Evolutionary conservation across 768 basidiomycete genomes (phyloP).

Genomic region (Leccinum incarnatum): DNA sequence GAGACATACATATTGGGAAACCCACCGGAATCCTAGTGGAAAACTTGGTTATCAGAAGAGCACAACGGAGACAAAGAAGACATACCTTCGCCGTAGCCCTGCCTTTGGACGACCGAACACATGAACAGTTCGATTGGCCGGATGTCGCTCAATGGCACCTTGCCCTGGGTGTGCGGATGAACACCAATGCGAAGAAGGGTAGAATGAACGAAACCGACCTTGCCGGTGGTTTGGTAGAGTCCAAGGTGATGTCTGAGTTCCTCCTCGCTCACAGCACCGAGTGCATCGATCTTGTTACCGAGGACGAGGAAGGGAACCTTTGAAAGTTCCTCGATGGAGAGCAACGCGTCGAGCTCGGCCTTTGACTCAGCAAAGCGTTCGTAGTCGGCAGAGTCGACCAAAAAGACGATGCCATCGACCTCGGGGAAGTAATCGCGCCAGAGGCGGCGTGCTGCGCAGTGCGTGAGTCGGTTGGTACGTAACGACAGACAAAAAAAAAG

Average conservation of each 20-base stretch:
- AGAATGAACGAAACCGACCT: constrained; percentile 49
- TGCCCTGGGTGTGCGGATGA: constrained; percentile 59
- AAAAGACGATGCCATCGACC: constrained; percentile 97
- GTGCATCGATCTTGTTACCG: constrained; percentile 99
- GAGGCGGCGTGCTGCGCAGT: constrained; percentile 77
- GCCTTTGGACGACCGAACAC: constrained; percentile 99
- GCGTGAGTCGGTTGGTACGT: not conserved
- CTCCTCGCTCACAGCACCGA: constrained; percentile 95
- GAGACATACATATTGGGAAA: constrained; percentile 88
- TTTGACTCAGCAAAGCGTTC: constrained; percentile 97
- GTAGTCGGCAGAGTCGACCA: constrained; percentile 95
- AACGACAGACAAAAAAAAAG: not conserved
- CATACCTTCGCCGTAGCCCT: constrained; percentile 95
- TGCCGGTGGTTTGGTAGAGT: constrained; percentile 98
- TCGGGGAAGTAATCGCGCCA: constrained; percentile 99
- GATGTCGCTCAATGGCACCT: constrained; percentile 94
- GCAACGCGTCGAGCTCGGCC: constrained; percentile 93
- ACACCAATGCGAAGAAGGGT: not conserved
- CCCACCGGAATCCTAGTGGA: constrained; percentile 80
- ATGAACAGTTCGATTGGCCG: constrained; percentile 99
- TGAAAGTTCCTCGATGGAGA: constrained; percentile 91
- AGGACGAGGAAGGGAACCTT: constrained; percentile 98
- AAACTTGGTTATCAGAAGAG: constrained; percentile 4
- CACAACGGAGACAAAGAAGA: not conserved
- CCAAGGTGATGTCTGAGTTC: constrained; percentile 94